These are phyloP conservation scores for Serendipita sp. DNA, from an alignment of 768 basidiomycete genomes.

Conservation along the genomic window DNA sequence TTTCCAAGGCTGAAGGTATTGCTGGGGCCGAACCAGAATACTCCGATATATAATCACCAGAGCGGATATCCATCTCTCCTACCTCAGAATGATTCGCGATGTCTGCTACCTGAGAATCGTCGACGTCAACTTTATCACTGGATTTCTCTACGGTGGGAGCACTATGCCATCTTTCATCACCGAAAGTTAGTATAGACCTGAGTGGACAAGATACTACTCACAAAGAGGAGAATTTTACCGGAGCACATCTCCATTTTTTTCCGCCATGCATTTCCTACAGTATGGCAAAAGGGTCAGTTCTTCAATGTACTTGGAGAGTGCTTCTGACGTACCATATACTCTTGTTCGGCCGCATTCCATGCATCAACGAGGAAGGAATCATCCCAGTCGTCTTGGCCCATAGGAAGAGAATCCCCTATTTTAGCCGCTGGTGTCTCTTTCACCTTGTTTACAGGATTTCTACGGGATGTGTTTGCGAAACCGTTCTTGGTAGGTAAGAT, in stretches of 20 bases:
- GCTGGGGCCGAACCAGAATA: constrained; percentile 15
- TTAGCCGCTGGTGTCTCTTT: neutral
- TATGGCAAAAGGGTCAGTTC: constrained; percentile 2
- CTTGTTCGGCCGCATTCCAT: constrained; percentile 71
- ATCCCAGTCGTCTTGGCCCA: constrained; percentile 60
- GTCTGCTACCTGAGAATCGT: constrained; percentile 40
- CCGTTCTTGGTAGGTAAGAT: neutral
- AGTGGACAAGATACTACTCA: constrained; percentile 24
- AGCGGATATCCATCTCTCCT: neutral
- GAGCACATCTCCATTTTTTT: constrained; percentile 57
- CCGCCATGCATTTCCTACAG: constrained; percentile 50
- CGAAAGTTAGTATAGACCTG: neutral
- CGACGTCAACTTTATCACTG: constrained; percentile 10
- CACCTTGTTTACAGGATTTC: neutral
- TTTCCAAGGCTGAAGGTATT: constrained; percentile 3
- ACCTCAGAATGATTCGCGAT: constrained; percentile 22
- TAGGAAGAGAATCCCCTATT: neutral
- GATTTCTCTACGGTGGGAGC: constrained; percentile 25
- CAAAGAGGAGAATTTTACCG: constrained; percentile 58
- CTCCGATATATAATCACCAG: neutral
- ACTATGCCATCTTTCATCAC: constrained; percentile 55
- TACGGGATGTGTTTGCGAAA: neutral
- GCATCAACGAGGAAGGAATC: constrained; percentile 69
- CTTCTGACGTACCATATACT: constrained; percentile 41
- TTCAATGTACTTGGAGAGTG: neutral